Percentiles rank a stretch among this genome's conserved stretches.
phyloP scores from a whole-genome alignment of 805 yeast species.

The Wickerhamiella alocasiicola region DNA sequence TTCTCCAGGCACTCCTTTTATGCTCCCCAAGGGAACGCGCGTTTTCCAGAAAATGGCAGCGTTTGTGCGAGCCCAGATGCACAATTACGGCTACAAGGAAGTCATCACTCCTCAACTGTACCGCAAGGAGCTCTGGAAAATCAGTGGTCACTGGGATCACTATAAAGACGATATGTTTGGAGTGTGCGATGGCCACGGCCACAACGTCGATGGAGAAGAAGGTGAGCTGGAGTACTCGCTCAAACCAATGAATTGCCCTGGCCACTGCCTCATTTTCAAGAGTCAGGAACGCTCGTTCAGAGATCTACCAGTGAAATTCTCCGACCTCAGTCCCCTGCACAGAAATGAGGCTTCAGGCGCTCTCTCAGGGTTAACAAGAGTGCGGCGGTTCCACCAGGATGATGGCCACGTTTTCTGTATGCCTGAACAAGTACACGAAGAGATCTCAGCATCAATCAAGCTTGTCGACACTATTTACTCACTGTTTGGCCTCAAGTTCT shows the following conservation, averaged over 20 bases:
- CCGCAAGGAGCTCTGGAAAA: slow-evolving; percentile 73
- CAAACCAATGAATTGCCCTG: slow-evolving; percentile 69
- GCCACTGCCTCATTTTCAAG: slow-evolving; percentile 73
- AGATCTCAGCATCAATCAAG: slow-evolving; percentile 58
- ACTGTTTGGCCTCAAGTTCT: slow-evolving; percentile 51
- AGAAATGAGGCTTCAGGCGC: slow-evolving; percentile 95
- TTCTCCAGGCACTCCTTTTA: slow-evolving; percentile 88
- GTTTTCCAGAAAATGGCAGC: slow-evolving; percentile 64
- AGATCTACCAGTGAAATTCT: slow-evolving; percentile 72
- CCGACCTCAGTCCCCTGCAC: slow-evolving; percentile 87
- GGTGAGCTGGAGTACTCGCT: slow-evolving; percentile 45
- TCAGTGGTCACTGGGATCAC: slow-evolving; percentile 92
- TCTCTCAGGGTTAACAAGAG: slow-evolving; percentile 80
- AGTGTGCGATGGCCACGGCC: slow-evolving; percentile 36
- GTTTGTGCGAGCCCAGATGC: slow-evolving; percentile 79
- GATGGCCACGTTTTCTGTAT: slow-evolving; percentile 95
- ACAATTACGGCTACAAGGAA: slow-evolving; percentile 73
- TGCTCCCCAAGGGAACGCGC: slow-evolving; percentile 84
- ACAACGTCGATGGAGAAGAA: not conserved
- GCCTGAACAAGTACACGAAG: slow-evolving; percentile 58
- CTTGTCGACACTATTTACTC: slow-evolving; percentile 65
- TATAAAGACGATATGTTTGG: slow-evolving; percentile 90
- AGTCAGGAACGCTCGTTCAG: slow-evolving; percentile 67
- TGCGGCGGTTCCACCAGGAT: slow-evolving; percentile 92
- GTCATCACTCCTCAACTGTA: slow-evolving; percentile 87